Evolutionary conservation across 306 rosid species (phyloP).

Genomic region (Lathyrus sativus): DNA sequence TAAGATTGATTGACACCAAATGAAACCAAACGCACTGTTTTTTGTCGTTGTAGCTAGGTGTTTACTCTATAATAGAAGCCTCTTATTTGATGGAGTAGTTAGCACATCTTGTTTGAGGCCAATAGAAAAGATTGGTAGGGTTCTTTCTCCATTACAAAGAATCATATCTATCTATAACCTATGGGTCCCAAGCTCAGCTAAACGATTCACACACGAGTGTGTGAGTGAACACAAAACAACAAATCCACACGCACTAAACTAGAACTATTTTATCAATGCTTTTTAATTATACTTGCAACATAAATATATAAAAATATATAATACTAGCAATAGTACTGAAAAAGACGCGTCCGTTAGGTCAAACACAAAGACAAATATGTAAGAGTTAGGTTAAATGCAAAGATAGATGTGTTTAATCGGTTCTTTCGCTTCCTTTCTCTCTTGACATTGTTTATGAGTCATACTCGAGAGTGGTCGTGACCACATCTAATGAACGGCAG

Average conservation of each 20-base stretch:
- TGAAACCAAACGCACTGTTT: slow-evolving; percentile 16
- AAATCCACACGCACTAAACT: slow-evolving; percentile 41
- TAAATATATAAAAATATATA: too few relatives aligned
- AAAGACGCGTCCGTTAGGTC: too few relatives aligned
- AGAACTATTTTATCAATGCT: background rate
- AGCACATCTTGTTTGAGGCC: slow-evolving; percentile 28
- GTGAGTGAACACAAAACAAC: slow-evolving; percentile 34
- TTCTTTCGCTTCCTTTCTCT: too few relatives aligned
- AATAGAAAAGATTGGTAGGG: slow-evolving; percentile 37
- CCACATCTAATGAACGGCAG: slow-evolving; percentile 44
- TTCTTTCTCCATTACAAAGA: slow-evolving; percentile 27
- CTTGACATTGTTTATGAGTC: too few relatives aligned
- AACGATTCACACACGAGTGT: slow-evolving; percentile 48
- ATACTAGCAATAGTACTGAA: too few relatives aligned
- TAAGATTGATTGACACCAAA: slow-evolving; percentile 31
- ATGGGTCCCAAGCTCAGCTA: slow-evolving; percentile 40
- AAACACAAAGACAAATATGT: too few relatives aligned
- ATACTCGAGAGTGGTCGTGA: too few relatives aligned
- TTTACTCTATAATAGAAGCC: slow-evolving; percentile 10
- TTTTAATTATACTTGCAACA: background rate
- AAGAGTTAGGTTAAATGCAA: too few relatives aligned
- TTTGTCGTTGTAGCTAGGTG: background rate
- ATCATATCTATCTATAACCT: slow-evolving; percentile 9
- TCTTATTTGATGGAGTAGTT: slow-evolving; percentile 21
- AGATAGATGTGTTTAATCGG: too few relatives aligned